Base-by-base conservation (phyloP, 345 rosid species). In the Diplotaxis tenuifolia region DNA sequence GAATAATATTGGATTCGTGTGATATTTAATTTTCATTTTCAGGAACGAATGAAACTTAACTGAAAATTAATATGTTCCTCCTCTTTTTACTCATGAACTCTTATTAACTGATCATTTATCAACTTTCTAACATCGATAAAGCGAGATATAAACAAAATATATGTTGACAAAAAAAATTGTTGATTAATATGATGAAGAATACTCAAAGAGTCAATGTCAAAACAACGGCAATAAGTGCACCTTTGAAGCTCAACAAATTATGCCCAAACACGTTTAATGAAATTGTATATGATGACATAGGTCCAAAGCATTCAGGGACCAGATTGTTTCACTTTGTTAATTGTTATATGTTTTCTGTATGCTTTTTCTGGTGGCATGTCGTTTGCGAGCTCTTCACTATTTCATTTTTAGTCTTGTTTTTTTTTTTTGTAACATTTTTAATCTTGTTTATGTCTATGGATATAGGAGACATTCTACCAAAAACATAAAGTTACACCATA, bases 221-320 rank as follows among this genome's bases (percentile, higher is more conserved):
- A 19, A 19, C 34, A 40, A 28, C 0, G 71, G 40, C 58, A 56
- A 64, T 45, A 32, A 76, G 71, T 70, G 60, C 66, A 70, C 31
- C 18, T 42, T 63, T 31, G 12, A 56, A 76, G 75, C 75, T 34
- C 66, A 76, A 69, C 66, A 63, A 76, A 67, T 76, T 16, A 70
- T 18, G 67, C 65, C 67, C 22, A 76, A 70, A 57, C 71, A 76
- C 79, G 79, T 76, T 31, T 70, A 34, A 22, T 69, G 59, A 31
- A 75, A 62, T 63, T 59, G 65, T 28, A 36, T 34, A 52, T 68
- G 68, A 63, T 70, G 66, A 58, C 42, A 76, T 56, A 38, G 75
- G 75, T 76, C 79, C 75, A 70, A 70, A 63, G 75, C 75, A 63
- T 22, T 29, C 31, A 56, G 71, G 71, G 79, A 68, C 79, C 79